These are phyloP conservation scores for Entrophospora sp. DNA, from an alignment of 192 early-diverging fungal genomes.

Conservation along the genomic window DNA sequence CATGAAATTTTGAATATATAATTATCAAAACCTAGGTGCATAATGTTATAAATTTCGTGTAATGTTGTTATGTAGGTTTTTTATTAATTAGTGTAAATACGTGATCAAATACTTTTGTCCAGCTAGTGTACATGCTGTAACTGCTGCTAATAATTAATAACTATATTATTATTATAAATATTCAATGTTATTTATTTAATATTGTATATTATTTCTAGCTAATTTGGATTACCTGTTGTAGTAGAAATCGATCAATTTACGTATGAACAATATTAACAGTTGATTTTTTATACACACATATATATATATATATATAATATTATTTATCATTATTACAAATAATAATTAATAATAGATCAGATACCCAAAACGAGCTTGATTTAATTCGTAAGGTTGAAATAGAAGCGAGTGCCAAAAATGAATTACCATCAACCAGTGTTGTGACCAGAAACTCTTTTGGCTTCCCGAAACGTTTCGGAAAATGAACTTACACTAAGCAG, in stretches of 20 bases:
- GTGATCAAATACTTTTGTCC: too few relatives aligned
- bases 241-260: slow-evolving; percentile 88
- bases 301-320: too few relatives aligned
- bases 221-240: slow-evolving; percentile 81
- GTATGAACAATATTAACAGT: slow-evolving; percentile 16
- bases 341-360: slow-evolving; percentile 45
- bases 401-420: slow-evolving; percentile 81
- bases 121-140: slow-evolving; percentile 94
- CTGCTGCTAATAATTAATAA: slow-evolving; percentile 88
- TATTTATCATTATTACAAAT: too few relatives aligned
- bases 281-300: neutral
- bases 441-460: too few relatives aligned
- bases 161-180: neutral
- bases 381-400: slow-evolving; percentile 59
- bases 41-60: too few relatives aligned
- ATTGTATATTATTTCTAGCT: slow-evolving; percentile 36
- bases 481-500: too few relatives aligned
- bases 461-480: too few relatives aligned
- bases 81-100: too few relatives aligned
- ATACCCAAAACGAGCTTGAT: slow-evolving; percentile 79
- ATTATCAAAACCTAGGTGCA: too few relatives aligned
- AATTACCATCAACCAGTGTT: slow-evolving; percentile 70
- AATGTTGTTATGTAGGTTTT: too few relatives aligned
- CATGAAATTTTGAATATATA: too few relatives aligned
- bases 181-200: too few relatives aligned